These are phyloP conservation scores for Cucurbita maxima DNA, from an alignment of 306 rosid species.

Conservation along the genomic window DNA sequence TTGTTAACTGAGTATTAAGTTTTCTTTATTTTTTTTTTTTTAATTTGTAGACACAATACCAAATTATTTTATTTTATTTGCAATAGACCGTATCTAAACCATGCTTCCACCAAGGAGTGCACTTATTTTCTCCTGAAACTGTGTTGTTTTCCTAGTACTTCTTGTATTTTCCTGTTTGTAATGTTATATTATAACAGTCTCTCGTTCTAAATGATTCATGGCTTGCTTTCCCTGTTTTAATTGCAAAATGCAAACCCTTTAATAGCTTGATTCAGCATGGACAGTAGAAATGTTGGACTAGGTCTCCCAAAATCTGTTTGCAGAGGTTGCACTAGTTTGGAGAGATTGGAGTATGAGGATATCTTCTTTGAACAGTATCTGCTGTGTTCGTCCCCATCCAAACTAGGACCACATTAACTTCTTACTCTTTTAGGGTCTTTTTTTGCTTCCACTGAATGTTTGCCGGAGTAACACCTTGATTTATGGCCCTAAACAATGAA, in stretches of 20 bases:
- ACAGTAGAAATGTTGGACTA: background rate
- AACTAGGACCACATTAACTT: no score
- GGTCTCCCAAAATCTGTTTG: background rate
- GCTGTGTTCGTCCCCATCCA: no score
- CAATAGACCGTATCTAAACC: background rate
- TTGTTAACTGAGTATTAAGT: background rate
- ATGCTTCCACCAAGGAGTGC: background rate
- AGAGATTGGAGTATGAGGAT: no score
- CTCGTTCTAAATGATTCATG: background rate
- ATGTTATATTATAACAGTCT: background rate
- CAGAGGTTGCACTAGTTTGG: no score
- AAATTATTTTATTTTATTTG: no score
- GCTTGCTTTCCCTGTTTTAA: background rate
- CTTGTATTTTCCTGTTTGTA: conserved; percentile 1
- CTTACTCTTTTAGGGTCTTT: background rate
- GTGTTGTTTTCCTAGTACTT: background rate
- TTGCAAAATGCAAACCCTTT: background rate
- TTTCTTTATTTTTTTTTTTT: no score
- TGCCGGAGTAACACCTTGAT: background rate
- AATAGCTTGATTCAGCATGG: background rate
- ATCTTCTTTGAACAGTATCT: no score
- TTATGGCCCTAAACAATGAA: background rate
- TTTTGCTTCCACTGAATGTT: background rate
- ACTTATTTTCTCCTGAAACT: background rate
- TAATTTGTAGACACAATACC: no score